These are phyloP conservation scores for Mortierella hygrophila DNA, from an alignment of 192 early-diverging fungal genomes.

Conservation along the genomic window DNA sequence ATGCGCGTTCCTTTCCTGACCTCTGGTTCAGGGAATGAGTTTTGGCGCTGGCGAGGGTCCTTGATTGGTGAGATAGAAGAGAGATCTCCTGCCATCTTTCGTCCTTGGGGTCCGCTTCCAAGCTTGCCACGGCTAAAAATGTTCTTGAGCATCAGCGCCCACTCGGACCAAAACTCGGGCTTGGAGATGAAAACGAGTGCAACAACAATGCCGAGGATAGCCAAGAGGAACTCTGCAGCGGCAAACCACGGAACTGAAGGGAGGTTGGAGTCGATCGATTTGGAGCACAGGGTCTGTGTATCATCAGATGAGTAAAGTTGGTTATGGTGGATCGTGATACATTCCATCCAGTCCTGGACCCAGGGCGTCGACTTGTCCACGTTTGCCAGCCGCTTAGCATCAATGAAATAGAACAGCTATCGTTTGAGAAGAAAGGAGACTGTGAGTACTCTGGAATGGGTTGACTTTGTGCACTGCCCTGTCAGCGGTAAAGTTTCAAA, in stretches of 20 bases:
- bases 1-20: slow-evolving; percentile 21
- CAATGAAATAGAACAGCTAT: slow-evolving; percentile 49
- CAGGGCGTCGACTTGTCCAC: slow-evolving; percentile 10
- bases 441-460: not conserved
- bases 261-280: not conserved
- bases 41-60: not conserved
- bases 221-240: slow-evolving; percentile 32
- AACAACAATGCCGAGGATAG: slow-evolving; percentile 28
- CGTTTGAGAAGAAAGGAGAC: not conserved
- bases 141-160: slow-evolving; percentile 17
- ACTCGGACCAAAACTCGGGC: slow-evolving; percentile 47
- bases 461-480: not conserved
- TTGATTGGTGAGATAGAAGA: not conserved
- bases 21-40: not conserved
- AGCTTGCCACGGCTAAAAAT: slow-evolving; percentile 23
- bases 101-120: slow-evolving; percentile 6
- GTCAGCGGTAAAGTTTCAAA: not conserved
- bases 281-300: slow-evolving; percentile 26
- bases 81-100: not conserved
- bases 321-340: not conserved
- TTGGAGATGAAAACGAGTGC: slow-evolving; percentile 40
- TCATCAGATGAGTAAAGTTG: slow-evolving; percentile 14
- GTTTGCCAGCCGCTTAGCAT: slow-evolving; percentile 16
- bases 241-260: slow-evolving; percentile 45
- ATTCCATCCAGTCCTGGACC: slow-evolving; percentile 25